These are phyloP conservation scores for Russula sp. DNA, from an alignment of 768 basidiomycete genomes.

Conservation along the genomic window DNA sequence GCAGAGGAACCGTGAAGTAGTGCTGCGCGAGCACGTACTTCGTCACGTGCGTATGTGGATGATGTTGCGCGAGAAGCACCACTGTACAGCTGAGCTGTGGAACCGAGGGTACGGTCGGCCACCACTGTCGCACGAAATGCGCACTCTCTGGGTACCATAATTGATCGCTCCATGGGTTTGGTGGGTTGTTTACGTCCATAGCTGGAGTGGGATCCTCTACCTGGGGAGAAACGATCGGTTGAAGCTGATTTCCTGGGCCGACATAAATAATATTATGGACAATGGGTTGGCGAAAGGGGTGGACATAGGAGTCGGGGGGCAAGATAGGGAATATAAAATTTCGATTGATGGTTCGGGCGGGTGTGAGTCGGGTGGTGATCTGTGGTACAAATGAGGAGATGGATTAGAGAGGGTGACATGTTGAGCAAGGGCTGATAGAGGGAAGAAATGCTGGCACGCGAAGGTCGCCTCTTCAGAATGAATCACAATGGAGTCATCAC, in stretches of 20 bases:
- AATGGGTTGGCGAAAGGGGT: constrained; percentile 25
- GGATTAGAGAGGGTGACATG: constrained; percentile 31
- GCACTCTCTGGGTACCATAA: constrained; percentile 71
- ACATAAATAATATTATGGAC: constrained; percentile 17
- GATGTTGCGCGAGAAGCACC: constrained; percentile 61
- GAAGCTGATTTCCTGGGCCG: constrained; percentile 5
- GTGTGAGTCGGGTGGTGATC: constrained; percentile 31
- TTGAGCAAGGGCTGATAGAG: constrained; percentile 41
- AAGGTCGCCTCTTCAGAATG: constrained; percentile 68
- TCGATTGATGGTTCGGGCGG: constrained; percentile 30
- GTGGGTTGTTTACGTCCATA: constrained; percentile 20
- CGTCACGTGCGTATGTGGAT: constrained; percentile 56
- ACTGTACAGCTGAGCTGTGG: constrained; percentile 72
- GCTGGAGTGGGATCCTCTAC: constrained; percentile 11
- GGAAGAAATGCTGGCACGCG: constrained; percentile 70
- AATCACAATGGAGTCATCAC: constrained; percentile 64
- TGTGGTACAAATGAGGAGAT: constrained; percentile 30
- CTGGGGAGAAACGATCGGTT: constrained; percentile 9
- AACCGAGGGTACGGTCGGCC: constrained; percentile 63
- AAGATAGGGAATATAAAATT: constrained; percentile 32
- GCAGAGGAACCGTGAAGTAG: constrained; percentile 68
- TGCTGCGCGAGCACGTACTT: constrained; percentile 70
- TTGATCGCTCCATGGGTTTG: constrained; percentile 64
- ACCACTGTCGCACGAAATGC: constrained; percentile 80
- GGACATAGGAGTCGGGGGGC: constrained; percentile 24